Evolutionary conservation across 345 rosid species (phyloP), one percentile per base, ranked within the genome.

Genomic region (Nasturtium officinale): DNA sequence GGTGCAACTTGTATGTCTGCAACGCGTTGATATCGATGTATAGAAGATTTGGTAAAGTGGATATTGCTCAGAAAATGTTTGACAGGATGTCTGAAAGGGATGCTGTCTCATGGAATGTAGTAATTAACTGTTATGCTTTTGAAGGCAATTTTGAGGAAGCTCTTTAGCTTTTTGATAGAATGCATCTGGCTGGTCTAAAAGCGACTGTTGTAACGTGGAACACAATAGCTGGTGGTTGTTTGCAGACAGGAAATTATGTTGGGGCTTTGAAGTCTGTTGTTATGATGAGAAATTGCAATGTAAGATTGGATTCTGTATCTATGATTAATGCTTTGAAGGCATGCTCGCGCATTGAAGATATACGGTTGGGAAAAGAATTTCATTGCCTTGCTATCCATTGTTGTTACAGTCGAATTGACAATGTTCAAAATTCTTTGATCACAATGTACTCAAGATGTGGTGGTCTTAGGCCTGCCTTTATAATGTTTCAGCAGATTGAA

Each of bases 11-110:
- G 83, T 89, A 69, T 54, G 93, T 89, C 72, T 84, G 83, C 74
- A 91, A 91, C 51, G 86, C 93, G 4, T 75, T 91, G 86, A 77
- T 89, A 45, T 83, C 96, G 2, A 87, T 91, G 96, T 89, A 91
- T 72, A 79, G 83, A 32, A 86, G 83, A 75, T 77, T 82, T 65
- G 90, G 91, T 17, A 64, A 77, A 66, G 75, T 89, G 59, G 81
- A 74, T 35, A 67, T 76, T 77, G 91, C 93, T 15, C 79, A 77
- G 18, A 25, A 25, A 33, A 67, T 91, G 81, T 91, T 91, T 76
- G 87, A 89, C 25, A 65, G 73, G 48, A 89, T 91, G 93, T 79
- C 73, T 0, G 80, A 80, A 52, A 85, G 83, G 73, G 96, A 91
- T 78, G 81, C 77, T 61, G 87, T 91, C 53, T 86, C 96, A 62